A percentile compares a stretch with the other conserved stretches of the same genome.
Conservation (phyloP, 2,329 filamentous ascomycete species). For the Chaetomiaceae sp. region DNA sequence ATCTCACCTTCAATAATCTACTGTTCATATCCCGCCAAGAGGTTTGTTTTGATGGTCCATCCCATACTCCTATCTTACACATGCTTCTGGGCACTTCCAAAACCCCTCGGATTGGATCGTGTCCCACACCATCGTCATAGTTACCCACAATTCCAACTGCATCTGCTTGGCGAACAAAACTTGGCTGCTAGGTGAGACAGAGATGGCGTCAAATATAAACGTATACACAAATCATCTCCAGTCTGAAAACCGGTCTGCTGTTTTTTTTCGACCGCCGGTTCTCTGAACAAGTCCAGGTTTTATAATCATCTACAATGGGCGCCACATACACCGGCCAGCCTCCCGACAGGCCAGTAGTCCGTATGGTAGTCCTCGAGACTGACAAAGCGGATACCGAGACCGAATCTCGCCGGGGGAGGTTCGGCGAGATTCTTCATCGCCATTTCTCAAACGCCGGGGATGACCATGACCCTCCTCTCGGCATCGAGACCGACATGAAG, state of each 20-base stretch:
- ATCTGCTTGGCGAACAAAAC: background rate
- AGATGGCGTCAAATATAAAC: no score
- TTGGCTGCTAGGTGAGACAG: no score
- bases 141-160: background rate
- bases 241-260: background rate
- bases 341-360: conserved; percentile 21
- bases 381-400: conserved; percentile 52
- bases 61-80: no score
- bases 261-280: no score
- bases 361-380: conserved; percentile 54
- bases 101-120: no score
- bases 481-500: conserved; percentile 50
- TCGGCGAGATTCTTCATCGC: conserved; percentile 49
- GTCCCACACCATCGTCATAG: background rate
- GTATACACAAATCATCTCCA: background rate
- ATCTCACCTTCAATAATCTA: no score
- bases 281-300: no score
- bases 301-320: no score
- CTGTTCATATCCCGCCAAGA: no score
- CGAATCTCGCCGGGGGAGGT: conserved; percentile 45
- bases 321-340: background rate
- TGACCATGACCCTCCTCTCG: conserved; percentile 49
- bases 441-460: conserved; percentile 49
- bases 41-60: no score
- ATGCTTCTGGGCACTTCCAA: no score